Evolutionary conservation across 73 alveolate genomes (phyloP).

Genomic region (Tetrahymena malaccensis): DNA sequence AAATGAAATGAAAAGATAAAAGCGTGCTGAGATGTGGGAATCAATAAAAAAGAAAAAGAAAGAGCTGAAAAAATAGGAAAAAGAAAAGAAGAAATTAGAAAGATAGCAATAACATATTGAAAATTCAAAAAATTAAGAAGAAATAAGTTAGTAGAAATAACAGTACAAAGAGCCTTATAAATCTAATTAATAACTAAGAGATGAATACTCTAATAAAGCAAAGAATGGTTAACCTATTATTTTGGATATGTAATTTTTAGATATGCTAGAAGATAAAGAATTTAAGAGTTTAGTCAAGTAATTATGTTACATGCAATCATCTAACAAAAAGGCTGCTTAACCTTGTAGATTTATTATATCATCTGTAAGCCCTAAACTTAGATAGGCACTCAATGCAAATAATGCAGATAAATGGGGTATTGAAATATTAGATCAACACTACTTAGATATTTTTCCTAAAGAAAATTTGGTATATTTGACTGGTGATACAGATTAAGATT

Average conservation of each 20-base stretch:
- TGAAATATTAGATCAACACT: neutral
- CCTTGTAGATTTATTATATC: slow-evolving; percentile 22
- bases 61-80: neutral
- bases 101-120: neutral
- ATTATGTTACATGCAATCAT: slow-evolving; percentile 8
- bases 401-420: slow-evolving; percentile 39
- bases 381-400: neutral
- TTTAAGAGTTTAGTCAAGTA: neutral
- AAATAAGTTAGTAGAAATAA: neutral
- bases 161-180: neutral
- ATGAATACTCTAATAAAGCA: neutral
- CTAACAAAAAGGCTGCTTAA: slow-evolving; percentile 1
- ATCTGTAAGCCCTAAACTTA: neutral
- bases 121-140: neutral
- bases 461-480: slow-evolving; percentile 75
- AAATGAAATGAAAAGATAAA: neutral
- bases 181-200: neutral
- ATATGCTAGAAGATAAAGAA: neutral
- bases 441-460: slow-evolving; percentile 13
- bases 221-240: neutral
- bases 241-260: neutral
- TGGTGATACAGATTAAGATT: slow-evolving; percentile 84
- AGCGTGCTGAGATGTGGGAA: neutral
- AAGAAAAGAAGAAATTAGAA: neutral
- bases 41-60: neutral